Evolutionary conservation across 116 monocot genomes (phyloP), one percentile per base, ranked within the genome.

Genomic region (Trichopus zeylanicus): DNA sequence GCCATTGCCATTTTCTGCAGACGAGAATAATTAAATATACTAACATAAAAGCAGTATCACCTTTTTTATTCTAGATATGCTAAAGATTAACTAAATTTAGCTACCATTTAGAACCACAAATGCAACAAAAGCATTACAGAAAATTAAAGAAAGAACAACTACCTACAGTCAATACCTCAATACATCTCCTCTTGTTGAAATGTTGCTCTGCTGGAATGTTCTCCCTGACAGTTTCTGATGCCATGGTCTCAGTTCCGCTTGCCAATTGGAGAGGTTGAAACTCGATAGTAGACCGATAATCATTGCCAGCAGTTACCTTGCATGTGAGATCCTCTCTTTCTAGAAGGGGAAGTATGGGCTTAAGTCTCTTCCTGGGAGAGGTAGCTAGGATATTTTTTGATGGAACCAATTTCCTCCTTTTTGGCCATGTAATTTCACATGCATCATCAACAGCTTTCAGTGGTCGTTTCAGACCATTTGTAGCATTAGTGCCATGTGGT

Each of bases 341-440:
- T 27, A 13, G 24, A 53, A 26, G 13, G 28, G 7, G 51, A 6
- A 24, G 31, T 5, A 42, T 18, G 11, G 11, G 63, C 13, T 57
- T 47, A 29, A 46, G 6, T 13, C 31, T 72, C 51, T 49, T 38
- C 22, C 57, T 54, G 20, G 60, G 55, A 39, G 72, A 69, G 56
- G 64, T 72, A 31, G 61, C 56, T 34, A 64, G 51, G 3, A 53
- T 23, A 69, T 33, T 27, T 28, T 60, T 39, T 31, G 71, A 59
- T 51, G 30, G 56, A 13, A 48, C 61, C 46, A 56, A 70, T 42
- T 65, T 75, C 60, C 60, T 87, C 29, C 66, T 66, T 72, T 78
- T 68, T 23, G 81, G 72, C 69, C 68, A 81, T 48, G 78, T 71
- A 31, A 59, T 66, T 31, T 61, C 77, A 72, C 35, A 60, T 53